Conservation (phyloP, 208 protist species). For the Blechomonas ayalai region DNA sequence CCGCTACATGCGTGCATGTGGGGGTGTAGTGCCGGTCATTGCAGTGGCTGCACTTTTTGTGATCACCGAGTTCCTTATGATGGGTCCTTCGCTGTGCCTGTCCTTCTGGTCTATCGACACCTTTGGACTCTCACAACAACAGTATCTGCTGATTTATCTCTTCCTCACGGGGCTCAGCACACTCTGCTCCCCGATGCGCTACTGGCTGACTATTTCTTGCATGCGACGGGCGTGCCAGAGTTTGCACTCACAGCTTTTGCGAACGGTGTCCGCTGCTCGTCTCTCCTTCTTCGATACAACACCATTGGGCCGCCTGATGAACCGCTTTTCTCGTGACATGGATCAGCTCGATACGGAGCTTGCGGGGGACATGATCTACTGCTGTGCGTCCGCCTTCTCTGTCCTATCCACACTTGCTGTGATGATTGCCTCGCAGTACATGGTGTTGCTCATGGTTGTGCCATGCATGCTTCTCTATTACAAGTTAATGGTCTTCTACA, state of each 20-base stretch:
- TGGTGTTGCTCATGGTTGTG: constrained; percentile 37
- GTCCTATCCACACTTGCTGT: constrained; percentile 24
- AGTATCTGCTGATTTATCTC: constrained; percentile 23
- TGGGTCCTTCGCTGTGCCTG: constrained; percentile 23
- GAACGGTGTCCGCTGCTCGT: constrained; percentile 23
- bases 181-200: constrained; percentile 14
- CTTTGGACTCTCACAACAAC: constrained; percentile 1
- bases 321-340: constrained; percentile 51
- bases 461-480: constrained; percentile 61
- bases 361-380: constrained; percentile 36
- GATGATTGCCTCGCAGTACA: constrained; percentile 18
- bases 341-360: constrained; percentile 33
- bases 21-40: constrained; percentile 13
- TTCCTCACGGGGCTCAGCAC: constrained; percentile 7
- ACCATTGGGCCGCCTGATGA: constrained; percentile 67
- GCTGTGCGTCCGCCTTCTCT: constrained; percentile 21
- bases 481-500: constrained; percentile 88
- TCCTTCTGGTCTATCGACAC: constrained; percentile 28
- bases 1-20: constrained; percentile 27
- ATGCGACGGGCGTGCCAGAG: constrained; percentile 11
- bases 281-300: constrained; percentile 89
- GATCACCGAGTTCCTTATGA: constrained; percentile 14
- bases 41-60: constrained; percentile 22
- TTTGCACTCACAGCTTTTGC: constrained; percentile 25
- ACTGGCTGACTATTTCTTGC: constrained; percentile 8